phyloP scores from a whole-genome alignment of 2,329 filamentous ascomycete genomes.

The Phoma sp. region DNA sequence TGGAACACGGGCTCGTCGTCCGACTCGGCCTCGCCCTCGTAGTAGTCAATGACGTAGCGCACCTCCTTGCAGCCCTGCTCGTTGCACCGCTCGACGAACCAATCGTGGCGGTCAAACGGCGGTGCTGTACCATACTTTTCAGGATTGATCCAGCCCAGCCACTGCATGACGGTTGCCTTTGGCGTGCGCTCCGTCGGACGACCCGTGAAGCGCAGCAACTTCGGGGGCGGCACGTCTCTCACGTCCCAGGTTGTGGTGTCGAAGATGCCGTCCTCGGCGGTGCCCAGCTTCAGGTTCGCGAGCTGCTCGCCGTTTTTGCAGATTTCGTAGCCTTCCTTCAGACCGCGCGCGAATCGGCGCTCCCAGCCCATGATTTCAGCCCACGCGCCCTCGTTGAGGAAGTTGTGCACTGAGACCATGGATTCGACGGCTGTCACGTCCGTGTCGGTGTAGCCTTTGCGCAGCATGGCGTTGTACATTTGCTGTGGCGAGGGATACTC shows the following conservation, averaged over 20 bases:
- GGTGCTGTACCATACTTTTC: conserved; percentile 78
- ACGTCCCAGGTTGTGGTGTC: conserved; percentile 47
- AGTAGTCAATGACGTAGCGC: conserved; percentile 97
- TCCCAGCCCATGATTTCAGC: conserved; percentile 95
- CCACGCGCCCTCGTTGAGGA: conserved; percentile 97
- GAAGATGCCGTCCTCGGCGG: conserved; percentile 37
- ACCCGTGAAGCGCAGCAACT: conserved; percentile 85
- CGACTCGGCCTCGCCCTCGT: conserved; percentile 80
- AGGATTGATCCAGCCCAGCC: conserved; percentile 81
- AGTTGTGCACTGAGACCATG: conserved; percentile 99
- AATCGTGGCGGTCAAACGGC: conserved; percentile 96
- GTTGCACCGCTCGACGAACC: conserved; percentile 81
- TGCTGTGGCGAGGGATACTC: conserved; percentile 98
- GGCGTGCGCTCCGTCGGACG: conserved; percentile 89
- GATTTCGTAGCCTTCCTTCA: conserved; percentile 74
- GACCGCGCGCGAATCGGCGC: conserved; percentile 77
- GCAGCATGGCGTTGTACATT: conserved; percentile 98
- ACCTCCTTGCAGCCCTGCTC: conserved; percentile 77
- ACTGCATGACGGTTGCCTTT: conserved; percentile 84
- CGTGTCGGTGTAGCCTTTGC: conserved; percentile 95
- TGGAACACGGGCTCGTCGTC: conserved; percentile 94
- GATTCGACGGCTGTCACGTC: conserved; percentile 91
- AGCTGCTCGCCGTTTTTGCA: conserved; percentile 79
- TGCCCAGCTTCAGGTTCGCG: conserved; percentile 60
- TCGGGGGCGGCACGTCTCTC: conserved; percentile 63